A percentile compares a stretch with the other conserved stretches of the same genome.
phyloP scores from a whole-genome alignment of 371 early-diverging fungal species.

The Quaeritorhiza haematococci region DNA sequence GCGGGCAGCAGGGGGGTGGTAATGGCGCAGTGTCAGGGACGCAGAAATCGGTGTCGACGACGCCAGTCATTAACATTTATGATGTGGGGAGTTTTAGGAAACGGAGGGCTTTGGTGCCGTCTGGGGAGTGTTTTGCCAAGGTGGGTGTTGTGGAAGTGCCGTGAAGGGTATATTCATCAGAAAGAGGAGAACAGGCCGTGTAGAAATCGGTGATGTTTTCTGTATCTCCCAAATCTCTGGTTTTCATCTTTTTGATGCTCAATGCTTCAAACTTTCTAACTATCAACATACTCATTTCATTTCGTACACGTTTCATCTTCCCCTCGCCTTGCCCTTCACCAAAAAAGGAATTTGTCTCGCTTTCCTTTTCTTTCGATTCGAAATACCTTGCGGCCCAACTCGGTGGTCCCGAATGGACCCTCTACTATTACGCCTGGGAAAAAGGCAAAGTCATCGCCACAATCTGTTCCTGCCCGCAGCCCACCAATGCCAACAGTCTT shows the following conservation, averaged over 20 bases:
- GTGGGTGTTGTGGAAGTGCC: too few species aligned
- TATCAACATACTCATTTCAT: background rate
- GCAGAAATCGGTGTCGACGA: too few species aligned
- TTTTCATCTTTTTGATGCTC: slow-evolving; percentile 13
- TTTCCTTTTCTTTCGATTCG: slow-evolving; percentile 34
- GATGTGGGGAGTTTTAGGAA: too few species aligned
- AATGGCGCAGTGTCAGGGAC: too few species aligned
- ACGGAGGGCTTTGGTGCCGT: too few species aligned
- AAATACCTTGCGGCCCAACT: slow-evolving; percentile 35
- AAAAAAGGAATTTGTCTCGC: slow-evolving; percentile 32
- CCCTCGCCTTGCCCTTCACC: too few species aligned
- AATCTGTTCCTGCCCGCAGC: slow-evolving; percentile 29
- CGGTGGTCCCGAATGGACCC: slow-evolving; percentile 39
- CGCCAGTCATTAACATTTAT: too few species aligned
- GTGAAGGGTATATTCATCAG: too few species aligned
- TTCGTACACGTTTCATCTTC: background rate
- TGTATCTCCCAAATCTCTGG: too few species aligned
- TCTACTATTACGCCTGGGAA: slow-evolving; percentile 40
- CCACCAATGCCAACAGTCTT: slow-evolving; percentile 32
- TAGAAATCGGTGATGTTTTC: slow-evolving; percentile 1
- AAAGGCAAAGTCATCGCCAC: slow-evolving; percentile 33
- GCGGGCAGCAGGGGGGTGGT: too few species aligned
- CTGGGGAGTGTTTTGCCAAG: too few species aligned
- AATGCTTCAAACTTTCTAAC: slow-evolving; percentile 9
- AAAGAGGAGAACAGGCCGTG: slow-evolving; percentile 10